Evolutionary conservation across 768 basidiomycete species (phyloP).

Genomic region (Cyathus striatus): DNA sequence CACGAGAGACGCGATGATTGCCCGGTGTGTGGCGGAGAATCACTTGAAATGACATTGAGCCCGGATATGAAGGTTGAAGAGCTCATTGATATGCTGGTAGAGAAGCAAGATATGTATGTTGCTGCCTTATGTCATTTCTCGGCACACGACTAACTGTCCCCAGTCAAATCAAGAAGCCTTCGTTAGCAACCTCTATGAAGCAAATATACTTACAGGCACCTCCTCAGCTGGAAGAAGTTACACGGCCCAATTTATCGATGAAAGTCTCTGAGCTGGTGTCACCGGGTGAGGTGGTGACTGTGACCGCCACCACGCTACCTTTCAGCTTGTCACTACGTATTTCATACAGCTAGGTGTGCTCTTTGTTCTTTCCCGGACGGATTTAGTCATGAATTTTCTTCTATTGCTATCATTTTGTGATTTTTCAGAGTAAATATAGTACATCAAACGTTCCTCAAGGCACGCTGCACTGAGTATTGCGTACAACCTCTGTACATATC

Average conservation of each 20-base stretch:
- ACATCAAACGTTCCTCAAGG: too few species aligned
- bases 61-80: slow-evolving; percentile 77
- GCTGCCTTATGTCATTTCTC: not conserved
- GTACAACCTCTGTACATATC: too few species aligned
- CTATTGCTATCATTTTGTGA: too few species aligned
- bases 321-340: slow-evolving; percentile 76
- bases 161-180: slow-evolving; percentile 97
- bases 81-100: slow-evolving; percentile 82
- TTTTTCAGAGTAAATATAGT: too few species aligned
- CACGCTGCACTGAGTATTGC: too few species aligned
- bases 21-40: slow-evolving; percentile 94
- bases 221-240: slow-evolving; percentile 83
- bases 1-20: slow-evolving; percentile 91
- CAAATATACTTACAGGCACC: slow-evolving; percentile 94
- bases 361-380: too few species aligned
- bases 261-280: slow-evolving; percentile 77
- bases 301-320: slow-evolving; percentile 86
- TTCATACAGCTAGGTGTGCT: slow-evolving; percentile 34
- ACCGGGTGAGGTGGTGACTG: slow-evolving; percentile 73
- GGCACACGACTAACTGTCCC: not conserved
- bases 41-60: slow-evolving; percentile 67
- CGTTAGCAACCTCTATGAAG: slow-evolving; percentile 68
- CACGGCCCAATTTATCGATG: slow-evolving; percentile 88
- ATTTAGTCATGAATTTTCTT: too few species aligned
- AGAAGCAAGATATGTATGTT: slow-evolving; percentile 86